Conservation (phyloP, 257 asterid genomes). For the Scutellaria galericulata region DNA sequence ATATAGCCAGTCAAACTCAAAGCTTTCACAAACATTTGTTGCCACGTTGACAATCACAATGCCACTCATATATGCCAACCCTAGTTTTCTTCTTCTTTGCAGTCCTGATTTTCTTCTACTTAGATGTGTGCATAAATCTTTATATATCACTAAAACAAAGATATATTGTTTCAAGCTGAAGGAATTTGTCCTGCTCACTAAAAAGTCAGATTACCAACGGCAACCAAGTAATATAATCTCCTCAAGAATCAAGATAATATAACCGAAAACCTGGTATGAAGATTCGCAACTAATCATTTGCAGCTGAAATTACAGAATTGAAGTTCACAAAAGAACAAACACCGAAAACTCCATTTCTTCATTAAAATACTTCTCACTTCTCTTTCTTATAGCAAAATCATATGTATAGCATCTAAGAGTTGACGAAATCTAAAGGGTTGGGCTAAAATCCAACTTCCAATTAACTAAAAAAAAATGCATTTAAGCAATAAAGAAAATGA, state of each 20-base stretch:
- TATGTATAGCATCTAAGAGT: constrained; percentile 2
- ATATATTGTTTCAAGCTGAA: neutral
- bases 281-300: neutral
- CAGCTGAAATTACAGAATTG: neutral
- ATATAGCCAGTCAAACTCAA: too few species aligned
- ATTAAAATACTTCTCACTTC: neutral
- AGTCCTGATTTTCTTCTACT: neutral
- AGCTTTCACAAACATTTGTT: too few species aligned
- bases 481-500: neutral
- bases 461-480: neutral
- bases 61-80: too few species aligned
- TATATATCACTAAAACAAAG: constrained; percentile 2
- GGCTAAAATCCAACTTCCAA: constrained; percentile 6
- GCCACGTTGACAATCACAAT: too few species aligned
- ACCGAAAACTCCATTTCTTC: neutral
- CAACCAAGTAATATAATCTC: neutral
- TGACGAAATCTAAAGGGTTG: neutral
- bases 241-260: too few species aligned
- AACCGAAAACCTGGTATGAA: neutral
- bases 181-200: neutral
- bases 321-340: neutral
- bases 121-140: neutral
- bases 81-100: too few species aligned
- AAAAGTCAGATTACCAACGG: neutral
- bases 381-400: neutral